Conservation (phyloP, 2,329 filamentous ascomycete genomes). For the Diaporthe australafricana region DNA sequence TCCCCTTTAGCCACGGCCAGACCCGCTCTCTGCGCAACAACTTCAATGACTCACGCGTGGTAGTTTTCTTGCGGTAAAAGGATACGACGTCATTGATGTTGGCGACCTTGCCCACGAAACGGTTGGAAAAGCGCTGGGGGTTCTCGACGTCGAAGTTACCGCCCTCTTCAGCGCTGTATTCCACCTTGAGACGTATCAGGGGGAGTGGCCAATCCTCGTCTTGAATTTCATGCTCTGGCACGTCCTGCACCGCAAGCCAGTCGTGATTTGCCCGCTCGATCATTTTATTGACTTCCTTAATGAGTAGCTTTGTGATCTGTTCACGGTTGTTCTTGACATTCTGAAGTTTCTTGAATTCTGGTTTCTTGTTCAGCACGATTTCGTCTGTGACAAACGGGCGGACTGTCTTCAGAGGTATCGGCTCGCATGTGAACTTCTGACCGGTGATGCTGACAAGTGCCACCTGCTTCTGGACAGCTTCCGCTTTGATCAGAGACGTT, state of each 20-base stretch:
- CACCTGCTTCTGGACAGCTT: conserved; percentile 92
- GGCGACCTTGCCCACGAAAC: conserved; percentile 89
- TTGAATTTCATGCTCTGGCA: conserved; percentile 62
- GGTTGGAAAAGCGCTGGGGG: conserved; percentile 93
- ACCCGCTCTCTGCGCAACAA: conserved; percentile 30
- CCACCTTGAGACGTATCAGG: conserved; percentile 89
- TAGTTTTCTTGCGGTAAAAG: conserved; percentile 90
- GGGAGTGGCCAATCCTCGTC: conserved; percentile 78
- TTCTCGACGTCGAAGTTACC: conserved; percentile 93
- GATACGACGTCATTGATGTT: conserved; percentile 95
- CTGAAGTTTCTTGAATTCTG: conserved; percentile 80
- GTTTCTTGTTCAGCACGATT: conserved; percentile 80
- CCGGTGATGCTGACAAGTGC: conserved; percentile 87
- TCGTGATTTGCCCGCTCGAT: conserved; percentile 85
- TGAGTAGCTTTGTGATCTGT: conserved; percentile 82
- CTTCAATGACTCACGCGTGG: conserved; percentile 53
- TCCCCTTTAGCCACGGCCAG: conserved; percentile 36
- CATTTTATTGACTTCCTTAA: conserved; percentile 83
- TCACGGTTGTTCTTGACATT: conserved; percentile 86
- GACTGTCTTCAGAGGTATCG: conserved; percentile 87
- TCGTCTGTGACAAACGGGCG: conserved; percentile 91
- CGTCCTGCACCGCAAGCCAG: conserved; percentile 83
- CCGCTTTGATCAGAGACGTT: conserved; percentile 89
- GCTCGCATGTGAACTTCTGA: conserved; percentile 82
- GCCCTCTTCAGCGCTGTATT: conserved; percentile 87